phyloP scores from a whole-genome alignment of 2,329 filamentous ascomycete genomes.

The Alternaria dauci region DNA sequence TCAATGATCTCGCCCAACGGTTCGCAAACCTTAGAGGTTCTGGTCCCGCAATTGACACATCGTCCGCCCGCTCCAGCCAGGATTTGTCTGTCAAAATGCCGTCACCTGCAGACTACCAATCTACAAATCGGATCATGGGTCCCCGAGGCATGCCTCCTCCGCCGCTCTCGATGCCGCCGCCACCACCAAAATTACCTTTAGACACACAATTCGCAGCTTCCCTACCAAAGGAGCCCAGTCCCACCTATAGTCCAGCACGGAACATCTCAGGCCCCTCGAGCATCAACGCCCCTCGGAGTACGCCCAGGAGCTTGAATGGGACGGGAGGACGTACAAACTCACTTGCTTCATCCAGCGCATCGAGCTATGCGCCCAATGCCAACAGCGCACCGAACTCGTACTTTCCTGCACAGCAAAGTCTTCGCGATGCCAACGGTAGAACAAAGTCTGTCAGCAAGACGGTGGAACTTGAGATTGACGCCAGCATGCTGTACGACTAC shows the following conservation, averaged over 20 bases:
- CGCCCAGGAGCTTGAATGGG: constrained; percentile 69
- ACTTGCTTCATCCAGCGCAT: constrained; percentile 51
- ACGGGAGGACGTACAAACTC: constrained; percentile 64
- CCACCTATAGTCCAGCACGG: constrained; percentile 79
- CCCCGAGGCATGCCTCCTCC: constrained; percentile 63
- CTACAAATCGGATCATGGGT: constrained; percentile 51
- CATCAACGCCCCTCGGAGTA: constrained; percentile 71
- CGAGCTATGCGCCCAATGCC: constrained; percentile 48
- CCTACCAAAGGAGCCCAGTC: constrained; percentile 75
- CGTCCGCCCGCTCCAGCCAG: constrained; percentile 29
- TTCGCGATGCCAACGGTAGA: constrained; percentile 27
- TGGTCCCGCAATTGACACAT: constrained; percentile 33
- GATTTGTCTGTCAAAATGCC: constrained; percentile 53
- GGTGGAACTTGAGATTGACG: constrained; percentile 69
- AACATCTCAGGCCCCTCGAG: constrained; percentile 73
- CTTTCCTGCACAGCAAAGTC: constrained; percentile 47
- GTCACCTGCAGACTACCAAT: constrained; percentile 50
- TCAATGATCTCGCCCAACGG: constrained; percentile 47
- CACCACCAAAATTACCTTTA: constrained; percentile 58
- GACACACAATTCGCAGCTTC: constrained; percentile 62
- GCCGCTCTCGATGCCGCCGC: constrained; percentile 32
- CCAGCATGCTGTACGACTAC: constrained; percentile 74
- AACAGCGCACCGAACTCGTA: constrained; percentile 53
- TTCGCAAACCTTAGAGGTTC: constrained; percentile 49
- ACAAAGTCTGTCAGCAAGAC: constrained; percentile 59